Conservation (phyloP, 2,329 filamentous ascomycete species). For the Neofusicoccum ribis region DNA sequence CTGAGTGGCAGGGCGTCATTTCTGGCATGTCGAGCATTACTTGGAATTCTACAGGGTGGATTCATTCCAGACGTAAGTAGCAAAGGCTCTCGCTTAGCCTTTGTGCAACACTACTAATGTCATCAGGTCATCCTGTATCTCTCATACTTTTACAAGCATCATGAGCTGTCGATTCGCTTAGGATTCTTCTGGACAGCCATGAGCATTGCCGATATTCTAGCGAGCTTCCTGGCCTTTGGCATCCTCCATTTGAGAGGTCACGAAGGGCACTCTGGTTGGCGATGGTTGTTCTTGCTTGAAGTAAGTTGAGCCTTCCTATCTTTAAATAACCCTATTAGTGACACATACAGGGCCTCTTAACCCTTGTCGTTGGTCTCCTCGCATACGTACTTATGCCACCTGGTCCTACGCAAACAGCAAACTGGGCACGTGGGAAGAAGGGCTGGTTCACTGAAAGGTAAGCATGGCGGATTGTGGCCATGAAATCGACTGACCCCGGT, state of each 20-base stretch:
- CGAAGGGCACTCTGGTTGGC: conserved; percentile 11
- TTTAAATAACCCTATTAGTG: not conserved
- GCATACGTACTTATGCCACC: conserved; percentile 28
- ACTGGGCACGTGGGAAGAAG: conserved; percentile 35
- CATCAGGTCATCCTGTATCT: conserved; percentile 31
- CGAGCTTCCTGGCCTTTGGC: conserved; percentile 37
- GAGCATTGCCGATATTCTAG: conserved; percentile 34
- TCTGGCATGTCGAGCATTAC: conserved; percentile 44
- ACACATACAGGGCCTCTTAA: conserved; percentile 24
- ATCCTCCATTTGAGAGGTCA: conserved; percentile 17
- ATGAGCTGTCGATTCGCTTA: conserved; percentile 43
- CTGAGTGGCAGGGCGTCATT: conserved; percentile 41
- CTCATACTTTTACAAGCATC: conserved; percentile 42
- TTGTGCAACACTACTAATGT: not conserved
- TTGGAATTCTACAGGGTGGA: conserved; percentile 53
- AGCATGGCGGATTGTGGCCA: too few species aligned
- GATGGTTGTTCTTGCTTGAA: conserved; percentile 12
- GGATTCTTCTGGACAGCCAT: conserved; percentile 45
- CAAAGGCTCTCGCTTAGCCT: not conserved
- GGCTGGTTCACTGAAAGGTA: conserved; percentile 27
- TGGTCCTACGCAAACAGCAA: conserved; percentile 30
- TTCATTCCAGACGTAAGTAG: conserved; percentile 44
- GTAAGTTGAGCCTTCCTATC: not conserved
- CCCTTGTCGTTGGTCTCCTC: conserved; percentile 23
- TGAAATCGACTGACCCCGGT: not conserved